phyloP scores from a whole-genome alignment of 1,139 yeast species.

The Sugiyamaella paludigena region DNA sequence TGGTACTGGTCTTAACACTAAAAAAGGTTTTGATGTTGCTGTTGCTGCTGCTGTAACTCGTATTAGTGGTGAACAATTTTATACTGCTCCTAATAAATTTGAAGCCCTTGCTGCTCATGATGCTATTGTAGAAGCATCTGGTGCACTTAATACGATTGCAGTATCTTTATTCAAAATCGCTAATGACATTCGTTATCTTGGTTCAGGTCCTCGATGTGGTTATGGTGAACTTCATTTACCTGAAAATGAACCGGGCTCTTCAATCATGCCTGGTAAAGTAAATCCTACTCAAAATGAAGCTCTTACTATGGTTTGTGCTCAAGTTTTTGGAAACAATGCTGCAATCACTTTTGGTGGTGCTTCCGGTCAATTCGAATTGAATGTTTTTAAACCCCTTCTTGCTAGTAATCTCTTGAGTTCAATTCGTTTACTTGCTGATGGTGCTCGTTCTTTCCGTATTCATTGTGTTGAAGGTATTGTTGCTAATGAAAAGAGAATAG shows the following conservation, averaged over 20 bases:
- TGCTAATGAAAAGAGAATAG: constrained; percentile 86
- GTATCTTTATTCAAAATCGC: constrained; percentile 93
- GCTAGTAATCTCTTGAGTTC: constrained; percentile 86
- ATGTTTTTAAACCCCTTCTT: constrained; percentile 96
- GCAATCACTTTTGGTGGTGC: constrained; percentile 97
- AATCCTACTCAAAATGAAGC: constrained; percentile 99
- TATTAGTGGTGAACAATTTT: constrained; percentile 82
- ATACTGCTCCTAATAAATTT: constrained; percentile 97
- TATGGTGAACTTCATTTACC: constrained; percentile 94
- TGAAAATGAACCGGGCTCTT: constrained; percentile 98
- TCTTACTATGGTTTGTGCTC: constrained; percentile 95
- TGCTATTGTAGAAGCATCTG: constrained; percentile 95
- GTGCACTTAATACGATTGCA: constrained; percentile 95
- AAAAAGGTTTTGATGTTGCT: constrained; percentile 78
- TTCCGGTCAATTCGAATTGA: constrained; percentile 96
- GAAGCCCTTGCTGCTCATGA: constrained; percentile 99
- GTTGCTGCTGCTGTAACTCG: constrained; percentile 76
- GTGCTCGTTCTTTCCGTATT: constrained; percentile 80
- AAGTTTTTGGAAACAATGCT: constrained; percentile 95
- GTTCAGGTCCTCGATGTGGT: constrained; percentile 99
- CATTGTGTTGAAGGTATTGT: constrained; percentile 93
- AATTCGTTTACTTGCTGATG: constrained; percentile 85
- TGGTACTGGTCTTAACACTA: constrained; percentile 96
- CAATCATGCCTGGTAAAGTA: constrained; percentile 99
- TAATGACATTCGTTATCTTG: constrained; percentile 95